Percentiles rank a stretch among this genome's conserved stretches.
These are phyloP conservation scores for Auricularia sp. DNA, from an alignment of 768 basidiomycete genomes.

Conservation along the genomic window DNA sequence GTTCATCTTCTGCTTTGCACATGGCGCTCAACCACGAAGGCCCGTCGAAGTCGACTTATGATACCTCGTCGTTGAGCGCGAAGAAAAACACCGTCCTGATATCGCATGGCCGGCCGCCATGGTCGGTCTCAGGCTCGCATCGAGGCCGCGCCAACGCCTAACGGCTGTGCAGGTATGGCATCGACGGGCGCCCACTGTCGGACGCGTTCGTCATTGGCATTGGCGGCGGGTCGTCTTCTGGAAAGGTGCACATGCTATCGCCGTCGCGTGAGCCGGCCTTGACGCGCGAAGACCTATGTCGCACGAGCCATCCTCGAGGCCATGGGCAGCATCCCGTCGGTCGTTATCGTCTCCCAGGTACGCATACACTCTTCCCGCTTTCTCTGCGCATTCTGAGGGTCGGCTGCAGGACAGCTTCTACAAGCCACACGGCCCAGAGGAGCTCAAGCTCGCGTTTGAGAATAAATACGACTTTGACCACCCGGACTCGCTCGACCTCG, in stretches of 20 bases:
- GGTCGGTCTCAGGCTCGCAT: slow-evolving; percentile 33
- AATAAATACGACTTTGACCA: slow-evolving; percentile 84
- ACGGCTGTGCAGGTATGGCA: slow-evolving; percentile 51
- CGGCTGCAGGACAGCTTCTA: slow-evolving; percentile 82
- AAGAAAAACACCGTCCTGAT: slow-evolving; percentile 71
- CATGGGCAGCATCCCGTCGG: slow-evolving; percentile 75
- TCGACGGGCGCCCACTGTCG: slow-evolving; percentile 56
- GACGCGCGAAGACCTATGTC: slow-evolving; percentile 58
- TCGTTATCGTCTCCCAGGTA: slow-evolving; percentile 87
- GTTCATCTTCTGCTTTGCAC: neutral
- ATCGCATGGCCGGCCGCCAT: slow-evolving; percentile 79
- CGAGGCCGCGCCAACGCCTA: slow-evolving; percentile 1
- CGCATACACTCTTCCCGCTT: slow-evolving; percentile 2
- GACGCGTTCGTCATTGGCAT: slow-evolving; percentile 81
- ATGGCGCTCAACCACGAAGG: neutral
- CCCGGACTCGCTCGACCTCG: slow-evolving; percentile 87
- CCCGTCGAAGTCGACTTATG: neutral
- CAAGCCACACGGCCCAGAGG: slow-evolving; percentile 65
- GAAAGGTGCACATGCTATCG: slow-evolving; percentile 45
- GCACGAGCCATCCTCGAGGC: slow-evolving; percentile 71
- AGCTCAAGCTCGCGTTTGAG: slow-evolving; percentile 72
- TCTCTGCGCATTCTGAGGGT: slow-evolving; percentile 4
- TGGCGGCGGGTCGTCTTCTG: slow-evolving; percentile 50
- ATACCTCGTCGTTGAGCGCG: slow-evolving; percentile 7
- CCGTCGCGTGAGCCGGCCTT: neutral